Percentiles rank a stretch among this genome's conserved stretches.
Conservation (phyloP, 805 yeast genomes). For the Myxozyma mucilagina region DNA sequence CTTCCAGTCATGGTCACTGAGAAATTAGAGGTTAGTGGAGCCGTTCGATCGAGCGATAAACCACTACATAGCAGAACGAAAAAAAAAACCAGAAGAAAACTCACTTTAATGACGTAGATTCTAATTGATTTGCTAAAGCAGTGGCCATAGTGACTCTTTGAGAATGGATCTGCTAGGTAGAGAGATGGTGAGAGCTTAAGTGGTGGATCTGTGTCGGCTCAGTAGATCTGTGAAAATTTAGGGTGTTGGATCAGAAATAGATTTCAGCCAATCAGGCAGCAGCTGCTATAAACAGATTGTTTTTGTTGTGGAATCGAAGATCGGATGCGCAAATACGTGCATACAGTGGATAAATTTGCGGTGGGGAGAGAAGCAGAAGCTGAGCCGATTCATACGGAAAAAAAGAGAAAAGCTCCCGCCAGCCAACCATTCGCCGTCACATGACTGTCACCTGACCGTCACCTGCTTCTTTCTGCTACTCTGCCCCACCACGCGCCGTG, state of each 20-base stretch:
- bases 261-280: background rate
- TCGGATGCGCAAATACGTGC: background rate
- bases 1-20: conserved; percentile 63
- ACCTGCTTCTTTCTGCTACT: background rate
- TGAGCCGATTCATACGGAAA: conserved; percentile 1
- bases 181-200: background rate
- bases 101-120: conserved; percentile 18
- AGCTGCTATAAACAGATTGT: background rate
- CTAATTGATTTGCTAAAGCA: conserved; percentile 27
- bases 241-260: background rate
- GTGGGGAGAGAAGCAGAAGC: background rate
- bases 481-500: too few species aligned
- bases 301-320: background rate
- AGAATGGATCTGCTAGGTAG: background rate
- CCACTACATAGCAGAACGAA: background rate
- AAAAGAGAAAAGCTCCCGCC: conserved; percentile 4
- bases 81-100: background rate
- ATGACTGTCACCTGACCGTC: conserved; percentile 1
- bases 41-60: background rate
- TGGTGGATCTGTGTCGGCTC: background rate
- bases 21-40: background rate
- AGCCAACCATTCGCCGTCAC: conserved; percentile 7
- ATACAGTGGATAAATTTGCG: background rate
- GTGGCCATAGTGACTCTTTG: conserved; percentile 16
- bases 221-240: background rate